These are phyloP conservation scores for Neospora caninum DNA, from an alignment of 169 alveolate genomes.

Conservation along the genomic window DNA sequence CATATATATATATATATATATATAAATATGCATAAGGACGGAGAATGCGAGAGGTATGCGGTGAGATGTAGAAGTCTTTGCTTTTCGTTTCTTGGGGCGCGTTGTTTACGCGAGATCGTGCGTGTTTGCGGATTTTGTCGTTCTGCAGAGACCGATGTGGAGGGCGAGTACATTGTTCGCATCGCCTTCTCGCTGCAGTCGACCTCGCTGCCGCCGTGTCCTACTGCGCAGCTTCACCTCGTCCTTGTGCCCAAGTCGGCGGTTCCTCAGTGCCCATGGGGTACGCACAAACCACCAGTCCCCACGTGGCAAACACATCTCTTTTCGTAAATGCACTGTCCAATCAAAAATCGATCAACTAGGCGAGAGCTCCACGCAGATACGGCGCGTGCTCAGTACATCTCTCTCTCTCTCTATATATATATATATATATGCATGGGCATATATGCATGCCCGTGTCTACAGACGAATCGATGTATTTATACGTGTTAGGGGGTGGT, in stretches of 20 bases:
- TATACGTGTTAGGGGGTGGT: too few species aligned
- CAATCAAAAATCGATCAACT: too few species aligned
- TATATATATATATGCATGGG: background rate
- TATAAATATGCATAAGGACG: too few species aligned
- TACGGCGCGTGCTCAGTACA: too few species aligned
- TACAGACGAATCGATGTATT: too few species aligned
- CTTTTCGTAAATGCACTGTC: too few species aligned
- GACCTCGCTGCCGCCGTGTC: slow-evolving; percentile 43
- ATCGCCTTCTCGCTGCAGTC: background rate
- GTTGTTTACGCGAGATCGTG: background rate
- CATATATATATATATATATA: background rate
- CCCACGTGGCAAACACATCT: background rate
- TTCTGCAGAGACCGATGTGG: slow-evolving; percentile 41
- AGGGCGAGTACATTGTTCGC: slow-evolving; percentile 40
- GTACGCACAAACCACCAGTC: background rate
- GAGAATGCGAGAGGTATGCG: too few species aligned
- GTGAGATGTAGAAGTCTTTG: too few species aligned
- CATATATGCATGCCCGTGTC: too few species aligned
- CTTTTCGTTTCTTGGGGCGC: background rate
- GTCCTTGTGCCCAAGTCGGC: slow-evolving; percentile 33
- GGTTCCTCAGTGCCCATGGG: slow-evolving; percentile 65
- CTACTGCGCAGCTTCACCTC: slow-evolving; percentile 46
- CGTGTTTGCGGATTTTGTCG: background rate
- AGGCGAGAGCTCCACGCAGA: too few species aligned
- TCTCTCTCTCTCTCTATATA: too few species aligned